A percentile compares a stretch with the other conserved stretches of the same genome.
Evolutionary conservation across 768 basidiomycete species (phyloP).

Genomic region (Boletus subparvulus): DNA sequence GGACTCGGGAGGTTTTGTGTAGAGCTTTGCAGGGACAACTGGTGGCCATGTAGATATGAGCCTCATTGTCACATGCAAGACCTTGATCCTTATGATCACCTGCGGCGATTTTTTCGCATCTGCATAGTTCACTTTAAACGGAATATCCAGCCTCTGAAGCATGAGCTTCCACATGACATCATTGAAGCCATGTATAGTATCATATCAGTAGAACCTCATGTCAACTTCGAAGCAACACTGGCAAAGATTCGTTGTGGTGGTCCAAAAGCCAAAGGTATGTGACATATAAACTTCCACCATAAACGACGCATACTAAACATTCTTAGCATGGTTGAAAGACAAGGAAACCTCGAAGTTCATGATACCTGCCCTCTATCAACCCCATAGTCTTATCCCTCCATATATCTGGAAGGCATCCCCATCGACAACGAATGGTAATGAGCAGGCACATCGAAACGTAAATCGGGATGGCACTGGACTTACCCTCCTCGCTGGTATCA

Average conservation of each 20-base stretch:
- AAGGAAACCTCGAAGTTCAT: background rate
- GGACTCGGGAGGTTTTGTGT: constrained; percentile 9
- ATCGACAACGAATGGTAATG: constrained; percentile 8
- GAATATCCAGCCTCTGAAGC: background rate
- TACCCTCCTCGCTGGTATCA: constrained; percentile 1
- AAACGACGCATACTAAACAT: too few species aligned
- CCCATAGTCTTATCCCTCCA: background rate
- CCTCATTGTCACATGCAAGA: background rate
- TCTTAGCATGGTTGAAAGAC: constrained; percentile 1
- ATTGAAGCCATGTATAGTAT: background rate
- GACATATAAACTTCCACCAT: too few species aligned
- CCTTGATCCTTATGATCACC: constrained; percentile 6
- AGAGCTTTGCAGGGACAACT: background rate
- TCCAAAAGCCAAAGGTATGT: background rate
- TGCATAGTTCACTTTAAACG: background rate
- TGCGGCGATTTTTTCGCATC: background rate
- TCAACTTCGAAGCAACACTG: background rate
- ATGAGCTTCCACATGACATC: background rate
- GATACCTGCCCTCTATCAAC: background rate
- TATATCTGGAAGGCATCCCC: constrained; percentile 1
- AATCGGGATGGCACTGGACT: constrained; percentile 1
- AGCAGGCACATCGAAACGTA: constrained; percentile 1
- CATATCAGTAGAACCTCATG: background rate
- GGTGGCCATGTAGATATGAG: background rate
- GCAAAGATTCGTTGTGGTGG: background rate